phyloP scores from a whole-genome alignment of 164 flowering plant species.

The Nelumbo lutea region DNA sequence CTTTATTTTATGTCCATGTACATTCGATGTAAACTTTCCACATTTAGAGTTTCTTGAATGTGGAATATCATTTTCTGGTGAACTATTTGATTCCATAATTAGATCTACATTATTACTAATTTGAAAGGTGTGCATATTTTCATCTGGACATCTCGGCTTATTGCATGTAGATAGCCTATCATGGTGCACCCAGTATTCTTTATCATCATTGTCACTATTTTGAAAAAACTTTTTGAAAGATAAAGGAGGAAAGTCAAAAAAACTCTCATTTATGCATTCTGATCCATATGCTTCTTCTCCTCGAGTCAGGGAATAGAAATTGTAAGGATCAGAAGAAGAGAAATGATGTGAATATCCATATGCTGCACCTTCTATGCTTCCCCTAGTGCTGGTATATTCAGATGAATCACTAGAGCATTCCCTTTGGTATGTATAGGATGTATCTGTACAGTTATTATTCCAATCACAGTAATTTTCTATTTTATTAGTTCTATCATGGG shows the following conservation, averaged over 20 bases:
- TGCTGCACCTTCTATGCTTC: conserved; percentile 43
- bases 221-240: conserved; percentile 68
- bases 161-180: conserved; percentile 24
- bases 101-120: conserved; percentile 66
- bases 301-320: conserved; percentile 24
- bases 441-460: conserved; percentile 32
- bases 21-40: conserved; percentile 29
- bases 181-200: conserved; percentile 19
- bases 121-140: conserved; percentile 65
- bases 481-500: conserved; percentile 27
- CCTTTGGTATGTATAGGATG: conserved; percentile 28
- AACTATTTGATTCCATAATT: conserved; percentile 47
- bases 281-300: conserved; percentile 30
- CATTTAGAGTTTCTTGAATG: conserved; percentile 30
- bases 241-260: conserved; percentile 65
- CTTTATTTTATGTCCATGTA: conserved; percentile 19
- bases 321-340: conserved; percentile 29
- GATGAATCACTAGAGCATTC: conserved; percentile 50
- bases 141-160: conserved; percentile 32
- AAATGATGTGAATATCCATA: conserved; percentile 37
- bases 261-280: conserved; percentile 28
- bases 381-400: conserved; percentile 50
- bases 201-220: conserved; percentile 28
- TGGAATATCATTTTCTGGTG: conserved; percentile 22
- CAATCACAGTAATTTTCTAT: conserved; percentile 16